Evolutionary conservation across 2,329 filamentous ascomycete species (phyloP), one percentile per base, ranked within the genome.

Genomic region (Penicillium digitatum): DNA sequence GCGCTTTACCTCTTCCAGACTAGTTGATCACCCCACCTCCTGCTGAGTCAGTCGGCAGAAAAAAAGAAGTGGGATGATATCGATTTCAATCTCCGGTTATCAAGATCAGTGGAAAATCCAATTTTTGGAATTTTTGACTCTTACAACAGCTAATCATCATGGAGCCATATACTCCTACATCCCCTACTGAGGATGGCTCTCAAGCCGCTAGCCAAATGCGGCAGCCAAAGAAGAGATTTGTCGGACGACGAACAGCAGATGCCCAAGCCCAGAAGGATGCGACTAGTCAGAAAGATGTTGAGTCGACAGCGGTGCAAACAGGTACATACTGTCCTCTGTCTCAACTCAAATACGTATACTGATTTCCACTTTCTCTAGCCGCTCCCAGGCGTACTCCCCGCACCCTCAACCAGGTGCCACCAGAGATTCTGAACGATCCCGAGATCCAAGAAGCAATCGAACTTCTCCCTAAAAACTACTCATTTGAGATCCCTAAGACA

Each of bases 401-500:
- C 61, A 84, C 91, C n/a, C 75, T 97, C 57, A 97, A 96, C 71
- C 89, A 94, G 69, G 89, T 99, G 1, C 93, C 94, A 2, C 81
- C 86, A 16, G 88, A 93, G 60, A 96, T 99, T 60, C 80, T 94
- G 20, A 82, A 95, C 60, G 88, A 99, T 67, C 79, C 86, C 45
- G 89, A 88, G 45, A 88, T 99, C 67, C 93, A 93, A 72, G 87
- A 86, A 42, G 94, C 94, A 3, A 91, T 97, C 55, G 81, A 85
- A 6, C 82, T 99, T 31, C 84, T 99, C 2, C 94, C 94, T 1
- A 79, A 84, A n/a, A 99, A 99, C 78, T 99, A 99, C 81, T 93
- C 89, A 66, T 99, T 99, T 72, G 94, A 99, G 77, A 91, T 99
- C 53, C 94, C 90, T 71, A 99, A 99, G 78, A 99, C 94, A 9